Conservation (phyloP, 208 protist species). For the Blastocrithidia nonstop region DNA sequence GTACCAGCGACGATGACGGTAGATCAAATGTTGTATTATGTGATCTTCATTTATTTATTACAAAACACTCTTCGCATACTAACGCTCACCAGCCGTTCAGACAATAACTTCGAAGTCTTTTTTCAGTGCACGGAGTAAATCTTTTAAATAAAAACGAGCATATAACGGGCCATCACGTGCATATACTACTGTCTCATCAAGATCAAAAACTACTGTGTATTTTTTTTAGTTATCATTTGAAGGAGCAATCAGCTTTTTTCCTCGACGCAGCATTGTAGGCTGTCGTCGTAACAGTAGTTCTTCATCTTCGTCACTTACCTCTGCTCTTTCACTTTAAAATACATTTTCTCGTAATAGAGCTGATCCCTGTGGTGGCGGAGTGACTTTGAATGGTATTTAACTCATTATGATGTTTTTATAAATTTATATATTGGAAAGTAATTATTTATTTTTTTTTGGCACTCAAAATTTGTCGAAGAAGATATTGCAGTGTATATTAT, state of each 20-base stretch:
- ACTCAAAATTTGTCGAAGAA: too few relatives aligned
- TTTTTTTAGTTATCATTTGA: constrained; percentile 12
- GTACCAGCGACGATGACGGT: constrained; percentile 70
- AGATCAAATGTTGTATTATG: constrained; percentile 69
- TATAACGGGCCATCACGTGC: constrained; percentile 76
- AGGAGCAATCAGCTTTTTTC: constrained; percentile 44
- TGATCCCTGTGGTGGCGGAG: constrained; percentile 49
- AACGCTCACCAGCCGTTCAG: constrained; percentile 80
- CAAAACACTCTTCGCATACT: constrained; percentile 80
- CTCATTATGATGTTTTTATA: too few relatives aligned
- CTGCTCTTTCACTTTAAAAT: constrained; percentile 23
- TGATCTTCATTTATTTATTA: constrained; percentile 76
- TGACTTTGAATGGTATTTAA: too few relatives aligned
- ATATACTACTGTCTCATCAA: constrained; percentile 88
- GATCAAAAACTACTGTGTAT: constrained; percentile 81
- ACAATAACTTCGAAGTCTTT: constrained; percentile 81
- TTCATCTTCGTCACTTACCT: constrained; percentile 13
- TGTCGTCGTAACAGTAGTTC: constrained; percentile 54
- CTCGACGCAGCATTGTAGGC: constrained; percentile 49
- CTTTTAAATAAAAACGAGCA: constrained; percentile 55
- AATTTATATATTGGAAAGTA: too few relatives aligned
- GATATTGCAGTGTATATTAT: too few relatives aligned
- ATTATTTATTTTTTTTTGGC: too few relatives aligned
- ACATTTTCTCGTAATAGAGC: constrained; percentile 61
- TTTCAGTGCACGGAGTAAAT: constrained; percentile 58